Percentiles rank a stretch among this genome's conserved stretches.
phyloP scores from a whole-genome alignment of 2,329 filamentous ascomycete genomes.

The Mycocentrospora acerina region DNA sequence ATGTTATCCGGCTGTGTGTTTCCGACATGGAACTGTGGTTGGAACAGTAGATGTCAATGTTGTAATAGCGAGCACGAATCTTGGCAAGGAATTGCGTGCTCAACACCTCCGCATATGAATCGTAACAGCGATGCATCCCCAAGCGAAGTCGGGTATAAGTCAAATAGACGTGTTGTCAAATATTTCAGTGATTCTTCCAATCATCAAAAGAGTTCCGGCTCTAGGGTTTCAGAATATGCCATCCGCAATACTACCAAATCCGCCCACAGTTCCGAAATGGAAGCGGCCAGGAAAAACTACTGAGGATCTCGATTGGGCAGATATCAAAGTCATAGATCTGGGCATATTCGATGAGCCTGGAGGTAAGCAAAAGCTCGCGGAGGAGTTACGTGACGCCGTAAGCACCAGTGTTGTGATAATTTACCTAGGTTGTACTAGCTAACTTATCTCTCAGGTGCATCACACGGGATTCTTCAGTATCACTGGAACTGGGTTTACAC shows the following conservation, averaged over 20 bases:
- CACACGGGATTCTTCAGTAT: slow-evolving; percentile 37
- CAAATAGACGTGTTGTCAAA: too few species aligned
- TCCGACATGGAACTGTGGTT: too few species aligned
- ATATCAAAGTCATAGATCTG: slow-evolving; percentile 42
- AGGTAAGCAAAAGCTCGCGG: slow-evolving; percentile 56
- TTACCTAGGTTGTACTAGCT: not conserved
- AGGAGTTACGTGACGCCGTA: slow-evolving; percentile 57
- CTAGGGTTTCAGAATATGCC: slow-evolving; percentile 23
- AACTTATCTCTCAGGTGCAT: slow-evolving; percentile 18
- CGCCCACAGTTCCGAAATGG: slow-evolving; percentile 26
- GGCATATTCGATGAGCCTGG: slow-evolving; percentile 58
- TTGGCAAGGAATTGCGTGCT: slow-evolving; percentile 31
- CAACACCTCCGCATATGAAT: slow-evolving; percentile 8
- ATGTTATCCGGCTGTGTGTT: too few species aligned
- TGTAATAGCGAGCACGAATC: slow-evolving; percentile 16
- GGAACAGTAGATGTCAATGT: slow-evolving; percentile 2
- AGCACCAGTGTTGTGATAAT: not conserved
- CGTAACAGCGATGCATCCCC: slow-evolving; percentile 11
- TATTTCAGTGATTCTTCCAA: too few species aligned
- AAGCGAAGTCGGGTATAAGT: slow-evolving; percentile 2
- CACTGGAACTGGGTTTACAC: slow-evolving; percentile 31
- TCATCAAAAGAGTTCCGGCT: too few species aligned
- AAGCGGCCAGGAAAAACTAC: slow-evolving; percentile 26
- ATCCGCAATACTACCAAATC: slow-evolving; percentile 17
- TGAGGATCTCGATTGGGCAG: slow-evolving; percentile 28